These are phyloP conservation scores for Lyophyllum semitale DNA, from an alignment of 768 basidiomycete species.

Conservation along the genomic window DNA sequence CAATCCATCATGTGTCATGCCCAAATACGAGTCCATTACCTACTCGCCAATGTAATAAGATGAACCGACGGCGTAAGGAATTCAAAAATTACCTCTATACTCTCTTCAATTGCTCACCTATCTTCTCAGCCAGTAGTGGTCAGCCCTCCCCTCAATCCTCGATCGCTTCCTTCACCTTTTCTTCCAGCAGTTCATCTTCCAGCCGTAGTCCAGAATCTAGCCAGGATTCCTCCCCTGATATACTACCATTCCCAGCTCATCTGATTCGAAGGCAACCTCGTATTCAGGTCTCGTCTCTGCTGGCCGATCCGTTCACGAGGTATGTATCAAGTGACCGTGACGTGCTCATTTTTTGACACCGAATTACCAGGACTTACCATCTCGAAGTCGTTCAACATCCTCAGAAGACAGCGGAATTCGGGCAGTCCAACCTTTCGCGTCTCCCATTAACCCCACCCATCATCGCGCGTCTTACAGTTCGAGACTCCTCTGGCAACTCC, in stretches of 20 bases:
- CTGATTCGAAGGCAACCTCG: constrained; percentile 46
- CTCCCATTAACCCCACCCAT: constrained; percentile 84
- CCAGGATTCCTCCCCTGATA: constrained; percentile 36
- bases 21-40: constrained; percentile 25
- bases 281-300: constrained; percentile 59
- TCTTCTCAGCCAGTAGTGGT: constrained; percentile 31
- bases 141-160: constrained; percentile 53
- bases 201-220: constrained; percentile 46
- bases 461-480: constrained; percentile 76
- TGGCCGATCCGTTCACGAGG: constrained; percentile 57
- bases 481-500: constrained; percentile 68
- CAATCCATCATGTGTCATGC: constrained; percentile 25
- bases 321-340: constrained; percentile 27
- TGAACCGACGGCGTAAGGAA: constrained; percentile 10
- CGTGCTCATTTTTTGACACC: constrained; percentile 18
- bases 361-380: constrained; percentile 59
- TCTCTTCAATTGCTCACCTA: neutral
- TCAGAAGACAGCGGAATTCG: constrained; percentile 79
- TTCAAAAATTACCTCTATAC: constrained; percentile 1
- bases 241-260: constrained; percentile 37
- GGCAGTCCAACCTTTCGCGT: constrained; percentile 70
- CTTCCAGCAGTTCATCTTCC: constrained; percentile 37
- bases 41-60: constrained; percentile 23
- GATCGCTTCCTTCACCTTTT: constrained; percentile 38
- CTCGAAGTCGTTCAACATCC: constrained; percentile 89